phyloP scores from a whole-genome alignment of 805 yeast genomes.

The Candida glaebosa region DNA sequence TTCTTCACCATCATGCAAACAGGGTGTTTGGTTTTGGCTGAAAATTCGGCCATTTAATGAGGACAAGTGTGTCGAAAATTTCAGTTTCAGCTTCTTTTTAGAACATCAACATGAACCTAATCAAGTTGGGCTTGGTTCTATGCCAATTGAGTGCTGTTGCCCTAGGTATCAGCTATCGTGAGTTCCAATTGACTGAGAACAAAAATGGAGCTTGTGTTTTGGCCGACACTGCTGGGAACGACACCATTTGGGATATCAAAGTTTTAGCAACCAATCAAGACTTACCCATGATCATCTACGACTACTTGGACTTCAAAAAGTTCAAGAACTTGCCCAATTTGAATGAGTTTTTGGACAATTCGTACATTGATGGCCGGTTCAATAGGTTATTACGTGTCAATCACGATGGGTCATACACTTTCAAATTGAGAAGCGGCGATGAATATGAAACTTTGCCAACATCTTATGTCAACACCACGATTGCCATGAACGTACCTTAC shows the following conservation, averaged over 20 bases:
- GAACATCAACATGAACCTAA: not conserved
- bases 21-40: not conserved
- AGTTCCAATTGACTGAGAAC: conserved; percentile 6
- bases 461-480: not conserved
- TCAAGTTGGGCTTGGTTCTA: not conserved
- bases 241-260: not conserved
- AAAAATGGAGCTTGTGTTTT: conserved; percentile 10
- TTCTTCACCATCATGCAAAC: too few relatives aligned
- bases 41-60: not conserved
- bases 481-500: conserved; percentile 1
- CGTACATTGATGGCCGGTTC: conserved; percentile 7
- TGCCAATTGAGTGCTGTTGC: not conserved
- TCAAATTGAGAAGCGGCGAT: conserved; percentile 1
- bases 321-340: conserved; percentile 11
- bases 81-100: not conserved
- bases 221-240: conserved; percentile 3
- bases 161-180: conserved; percentile 1
- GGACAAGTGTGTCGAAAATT: not conserved
- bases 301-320: conserved; percentile 6
- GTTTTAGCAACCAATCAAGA: not conserved
- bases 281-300: conserved; percentile 8
- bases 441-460: conserved; percentile 3
- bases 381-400: conserved; percentile 1
- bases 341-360: conserved; percentile 8
- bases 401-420: not conserved